Percentiles rank a stretch among this genome's conserved stretches.
Evolutionary conservation across 345 rosid genomes (phyloP).

Genomic region (Brassica juncea): DNA sequence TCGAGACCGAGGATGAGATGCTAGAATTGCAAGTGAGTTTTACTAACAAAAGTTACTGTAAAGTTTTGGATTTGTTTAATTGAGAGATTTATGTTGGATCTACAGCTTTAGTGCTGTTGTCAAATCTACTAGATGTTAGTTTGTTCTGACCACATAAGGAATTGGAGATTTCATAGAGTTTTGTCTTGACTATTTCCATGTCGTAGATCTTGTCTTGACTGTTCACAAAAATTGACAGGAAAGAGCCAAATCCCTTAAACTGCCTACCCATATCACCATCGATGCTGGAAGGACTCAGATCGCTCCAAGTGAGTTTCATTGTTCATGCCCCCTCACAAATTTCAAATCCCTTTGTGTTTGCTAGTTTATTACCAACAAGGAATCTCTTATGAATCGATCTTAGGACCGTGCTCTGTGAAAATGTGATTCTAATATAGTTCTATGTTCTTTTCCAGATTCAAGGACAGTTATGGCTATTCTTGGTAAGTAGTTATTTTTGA

Average conservation of each 20-base stretch:
- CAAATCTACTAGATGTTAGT: constrained; percentile 16
- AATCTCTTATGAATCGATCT: background rate
- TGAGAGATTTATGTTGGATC: constrained; percentile 17
- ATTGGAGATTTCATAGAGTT: constrained; percentile 7
- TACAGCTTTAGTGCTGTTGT: constrained; percentile 24
- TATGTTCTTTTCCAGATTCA: constrained; percentile 66
- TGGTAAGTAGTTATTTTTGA: constrained; percentile 52
- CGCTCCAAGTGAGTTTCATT: constrained; percentile 84
- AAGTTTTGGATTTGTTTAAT: background rate
- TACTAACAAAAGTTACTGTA: background rate
- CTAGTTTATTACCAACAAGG: background rate
- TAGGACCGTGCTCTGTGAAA: background rate
- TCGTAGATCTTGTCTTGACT: background rate
- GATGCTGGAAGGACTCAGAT: constrained; percentile 99
- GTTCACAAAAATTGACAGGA: constrained; percentile 53
- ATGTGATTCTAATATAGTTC: constrained; percentile 16
- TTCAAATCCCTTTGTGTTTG: background rate
- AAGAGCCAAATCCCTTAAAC: constrained; percentile 77
- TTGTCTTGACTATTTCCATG: background rate
- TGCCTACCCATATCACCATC: constrained; percentile 92
- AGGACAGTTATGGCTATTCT: constrained; percentile 99
- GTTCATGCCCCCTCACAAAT: background rate
- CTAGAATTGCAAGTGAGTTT: constrained; percentile 80
- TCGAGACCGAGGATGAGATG: constrained; percentile 89
- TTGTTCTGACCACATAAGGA: background rate